Evolutionary conservation across 139 green algal genomes (phyloP).

Genomic region (Tetradesmus lagerheimii): DNA sequence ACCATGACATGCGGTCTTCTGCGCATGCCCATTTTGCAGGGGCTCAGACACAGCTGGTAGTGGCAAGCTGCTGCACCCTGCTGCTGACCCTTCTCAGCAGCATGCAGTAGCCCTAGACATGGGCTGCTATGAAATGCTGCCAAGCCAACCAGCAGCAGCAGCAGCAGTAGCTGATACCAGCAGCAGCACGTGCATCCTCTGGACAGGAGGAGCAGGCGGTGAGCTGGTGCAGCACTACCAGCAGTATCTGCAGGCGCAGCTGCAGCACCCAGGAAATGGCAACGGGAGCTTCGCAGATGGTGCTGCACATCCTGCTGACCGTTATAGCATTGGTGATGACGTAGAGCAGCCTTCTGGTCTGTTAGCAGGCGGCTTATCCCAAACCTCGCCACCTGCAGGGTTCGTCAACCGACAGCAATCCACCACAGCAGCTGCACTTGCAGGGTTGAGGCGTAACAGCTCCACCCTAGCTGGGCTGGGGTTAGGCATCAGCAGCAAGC

Average conservation of each 20-base stretch:
- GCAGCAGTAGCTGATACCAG: background rate
- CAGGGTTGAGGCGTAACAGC: background rate
- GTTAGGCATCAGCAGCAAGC: background rate
- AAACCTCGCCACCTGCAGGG: background rate
- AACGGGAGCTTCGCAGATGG: background rate
- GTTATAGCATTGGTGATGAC: too few relatives aligned
- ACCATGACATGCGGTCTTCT: too few relatives aligned
- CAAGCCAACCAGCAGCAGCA: background rate
- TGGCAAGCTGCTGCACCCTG: background rate
- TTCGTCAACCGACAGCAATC: background rate
- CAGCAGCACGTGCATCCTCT: background rate
- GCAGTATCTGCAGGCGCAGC: slow-evolving; percentile 11
- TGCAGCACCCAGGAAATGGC: background rate
- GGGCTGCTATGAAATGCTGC: slow-evolving; percentile 4
- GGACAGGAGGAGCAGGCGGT: background rate
- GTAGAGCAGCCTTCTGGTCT: background rate
- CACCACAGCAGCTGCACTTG: background rate
- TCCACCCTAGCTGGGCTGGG: background rate
- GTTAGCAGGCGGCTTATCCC: background rate
- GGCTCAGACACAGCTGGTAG: background rate
- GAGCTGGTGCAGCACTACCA: slow-evolving; percentile 32
- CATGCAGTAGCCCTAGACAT: slow-evolving; percentile 31
- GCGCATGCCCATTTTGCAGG: background rate
- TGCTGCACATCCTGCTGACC: background rate
- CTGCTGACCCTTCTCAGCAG: background rate